Evolutionary conservation across 176 grass and related monocot genomes (phyloP), one percentile per base, ranked within the genome.

Genomic region (Chrysopogon serrulatus): DNA sequence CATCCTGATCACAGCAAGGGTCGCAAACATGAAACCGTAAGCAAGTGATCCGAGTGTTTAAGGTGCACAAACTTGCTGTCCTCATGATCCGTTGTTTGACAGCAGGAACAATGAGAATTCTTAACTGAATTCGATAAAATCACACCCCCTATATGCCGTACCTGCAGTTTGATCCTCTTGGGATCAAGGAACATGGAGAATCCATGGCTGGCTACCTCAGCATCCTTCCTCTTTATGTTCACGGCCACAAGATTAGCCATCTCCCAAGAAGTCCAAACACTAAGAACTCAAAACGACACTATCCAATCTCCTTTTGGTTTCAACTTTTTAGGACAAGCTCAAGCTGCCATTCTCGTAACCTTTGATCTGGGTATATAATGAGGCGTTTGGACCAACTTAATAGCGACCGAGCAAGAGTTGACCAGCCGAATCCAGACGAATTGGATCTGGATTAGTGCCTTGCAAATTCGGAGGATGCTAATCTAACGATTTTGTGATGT

Each of bases 211-310:
- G 19, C 53, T 56, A 88, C 76, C 45, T 87, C 81, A 33, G 60
- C 78, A 80, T 87, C 79, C 62, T 90, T 88, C 81, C 92, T 88
- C 79, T 90, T 93, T 59, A 81, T 74, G 82, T 77, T 88, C 66
- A 86, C 86, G 4, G 79, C 56, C 71, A 45, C 68, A 61, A 79
- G 64, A 79, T 70, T 68, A 76, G 87, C 56, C 87, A 89, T 85
- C 27, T 78, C 77, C n/a, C 51, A 57, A 13, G 18, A 41, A 51
- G 23, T 60, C 54, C 30, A 16, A 49, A 64, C 15, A 51, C 23
- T 10, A 40, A 8, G 2, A 70, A 8, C 36, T 5, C 39, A 43
- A 41, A 70, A 14, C 2, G n/a, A 26, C 12, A 57, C 35, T n/a
- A 5, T 35, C 17, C 27, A 33, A 6, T 24, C 37, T 40, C 42